Evolutionary conservation across 768 basidiomycete species (phyloP).

Genomic region (Russula emetica): DNA sequence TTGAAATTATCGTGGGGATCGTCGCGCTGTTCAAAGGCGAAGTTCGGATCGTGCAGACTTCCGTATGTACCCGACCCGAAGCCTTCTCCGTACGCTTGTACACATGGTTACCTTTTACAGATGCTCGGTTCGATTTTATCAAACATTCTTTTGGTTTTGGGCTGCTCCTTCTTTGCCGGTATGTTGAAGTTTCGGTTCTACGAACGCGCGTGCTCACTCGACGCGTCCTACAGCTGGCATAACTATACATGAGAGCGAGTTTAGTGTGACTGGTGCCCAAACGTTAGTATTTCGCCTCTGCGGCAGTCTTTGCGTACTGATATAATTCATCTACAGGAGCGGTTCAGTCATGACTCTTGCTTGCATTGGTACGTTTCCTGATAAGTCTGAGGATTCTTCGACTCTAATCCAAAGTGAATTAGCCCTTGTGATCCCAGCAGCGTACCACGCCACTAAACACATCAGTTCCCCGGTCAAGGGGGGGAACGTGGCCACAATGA

Average conservation of each 20-base stretch:
- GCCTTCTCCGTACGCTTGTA: background rate
- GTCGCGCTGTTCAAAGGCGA: slow-evolving; percentile 71
- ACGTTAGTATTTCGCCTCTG: slow-evolving; percentile 46
- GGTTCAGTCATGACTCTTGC: slow-evolving; percentile 70
- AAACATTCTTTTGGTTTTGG: slow-evolving; percentile 84
- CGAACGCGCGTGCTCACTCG: slow-evolving; percentile 1
- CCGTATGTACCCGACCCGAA: slow-evolving; percentile 43
- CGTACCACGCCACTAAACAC: slow-evolving; percentile 55
- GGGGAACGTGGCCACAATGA: slow-evolving; percentile 13
- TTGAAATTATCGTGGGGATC: slow-evolving; percentile 87
- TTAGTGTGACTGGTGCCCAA: slow-evolving; percentile 84
- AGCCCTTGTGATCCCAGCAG: slow-evolving; percentile 88
- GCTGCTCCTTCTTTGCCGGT: slow-evolving; percentile 87
- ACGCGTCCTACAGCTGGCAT: slow-evolving; percentile 52
- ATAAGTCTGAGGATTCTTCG: no score
- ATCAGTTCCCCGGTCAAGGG: background rate
- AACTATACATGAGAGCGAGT: slow-evolving; percentile 60
- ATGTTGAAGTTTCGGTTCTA: slow-evolving; percentile 28
- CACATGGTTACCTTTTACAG: slow-evolving; percentile 36
- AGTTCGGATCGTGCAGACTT: slow-evolving; percentile 87
- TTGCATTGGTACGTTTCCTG: slow-evolving; percentile 62
- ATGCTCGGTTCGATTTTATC: slow-evolving; percentile 90
- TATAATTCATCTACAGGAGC: slow-evolving; percentile 7
- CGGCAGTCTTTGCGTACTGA: background rate
- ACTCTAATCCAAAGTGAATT: slow-evolving; percentile 1